Evolutionary conservation across 2,329 filamentous ascomycete genomes (phyloP), one percentile per base, ranked within the genome.

Genomic region (Venturia oleaginea): DNA sequence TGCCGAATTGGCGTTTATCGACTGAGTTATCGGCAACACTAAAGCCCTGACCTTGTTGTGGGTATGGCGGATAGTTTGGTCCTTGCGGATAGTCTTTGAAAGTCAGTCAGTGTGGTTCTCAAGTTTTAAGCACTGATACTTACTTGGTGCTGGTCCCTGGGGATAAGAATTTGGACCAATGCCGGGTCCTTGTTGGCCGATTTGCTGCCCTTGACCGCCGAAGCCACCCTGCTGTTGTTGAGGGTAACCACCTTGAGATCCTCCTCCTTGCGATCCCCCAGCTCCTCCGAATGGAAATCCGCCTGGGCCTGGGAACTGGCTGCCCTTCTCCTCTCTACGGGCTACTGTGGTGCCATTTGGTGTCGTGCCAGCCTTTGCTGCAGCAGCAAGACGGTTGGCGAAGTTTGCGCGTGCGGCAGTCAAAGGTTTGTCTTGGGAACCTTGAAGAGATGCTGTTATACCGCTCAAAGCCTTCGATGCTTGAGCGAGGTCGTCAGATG

Each of bases 31-130:
- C 27, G 17, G 30, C 51, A 6, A 57, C 51, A 27, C 19, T 57
- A 30, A 57, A 57, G 27, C 51, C 51, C 34, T 57, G 51, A 27
- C 51, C 51, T 57, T 51, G 46, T 13, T 51, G 46, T 27, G 51
- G 27, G 51, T 19, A 32, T 34, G 51, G 27, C 10, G 51, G 51
- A 34, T 57, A 57, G 11, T 34, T 32, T n/a, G 17, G 7, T 15
- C 48, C 48, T 24, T 54, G 48, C 24, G 48, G 48, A 7, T 32
- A 54, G 13, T 54, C 43, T 43, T 46, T 19, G 17, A 1, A 24
- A 46, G 17, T n/a, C 15, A 46, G 43, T 46, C 43, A 46, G 19
- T 11, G 6, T 17, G 5, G 19, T 46, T 22, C n/a, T 22, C n/a
- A 8, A 22, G n/a, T 8, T 46, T 24, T 46, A 11, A 46, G 2